Evolutionary conservation across 768 basidiomycete genomes (phyloP).

Genomic region (Mrakia blollopis): DNA sequence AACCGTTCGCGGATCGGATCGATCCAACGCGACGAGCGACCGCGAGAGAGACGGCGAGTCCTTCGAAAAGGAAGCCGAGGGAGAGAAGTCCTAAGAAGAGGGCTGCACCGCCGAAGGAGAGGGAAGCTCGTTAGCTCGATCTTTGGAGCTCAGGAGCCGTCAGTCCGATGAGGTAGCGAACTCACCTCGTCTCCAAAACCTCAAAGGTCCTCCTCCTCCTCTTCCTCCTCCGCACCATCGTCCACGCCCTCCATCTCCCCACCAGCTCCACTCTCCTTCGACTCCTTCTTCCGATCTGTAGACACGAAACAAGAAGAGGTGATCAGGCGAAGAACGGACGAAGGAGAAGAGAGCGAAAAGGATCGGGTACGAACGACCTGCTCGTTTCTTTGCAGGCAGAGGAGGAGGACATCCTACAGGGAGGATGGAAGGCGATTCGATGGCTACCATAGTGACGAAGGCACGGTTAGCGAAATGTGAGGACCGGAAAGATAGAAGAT

Average conservation of each 20-base stretch:
- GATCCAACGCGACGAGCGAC: too few species aligned
- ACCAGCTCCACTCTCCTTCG: neutral
- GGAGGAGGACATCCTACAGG: neutral
- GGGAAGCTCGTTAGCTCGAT: too few species aligned
- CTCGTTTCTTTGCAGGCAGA: neutral
- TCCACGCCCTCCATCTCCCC: neutral
- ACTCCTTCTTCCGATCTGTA: neutral
- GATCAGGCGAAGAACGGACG: neutral
- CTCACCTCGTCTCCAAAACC: too few species aligned
- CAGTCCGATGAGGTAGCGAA: too few species aligned
- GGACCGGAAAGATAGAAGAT: neutral
- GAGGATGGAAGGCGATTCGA: neutral
- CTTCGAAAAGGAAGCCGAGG: too few species aligned
- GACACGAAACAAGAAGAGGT: neutral
- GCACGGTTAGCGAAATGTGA: neutral
- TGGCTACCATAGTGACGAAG: neutral
- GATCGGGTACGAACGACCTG: neutral
- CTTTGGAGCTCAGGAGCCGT: too few species aligned
- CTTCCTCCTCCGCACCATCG: neutral
- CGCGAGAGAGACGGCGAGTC: too few species aligned
- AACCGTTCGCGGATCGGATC: too few species aligned
- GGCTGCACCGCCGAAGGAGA: too few species aligned
- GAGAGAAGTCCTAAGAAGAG: too few species aligned
- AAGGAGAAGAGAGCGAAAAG: neutral
- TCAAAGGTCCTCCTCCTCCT: neutral